phyloP scores from a whole-genome alignment of 1,284 basidiomycete species.

The Coniferiporia sulphurascens region DNA sequence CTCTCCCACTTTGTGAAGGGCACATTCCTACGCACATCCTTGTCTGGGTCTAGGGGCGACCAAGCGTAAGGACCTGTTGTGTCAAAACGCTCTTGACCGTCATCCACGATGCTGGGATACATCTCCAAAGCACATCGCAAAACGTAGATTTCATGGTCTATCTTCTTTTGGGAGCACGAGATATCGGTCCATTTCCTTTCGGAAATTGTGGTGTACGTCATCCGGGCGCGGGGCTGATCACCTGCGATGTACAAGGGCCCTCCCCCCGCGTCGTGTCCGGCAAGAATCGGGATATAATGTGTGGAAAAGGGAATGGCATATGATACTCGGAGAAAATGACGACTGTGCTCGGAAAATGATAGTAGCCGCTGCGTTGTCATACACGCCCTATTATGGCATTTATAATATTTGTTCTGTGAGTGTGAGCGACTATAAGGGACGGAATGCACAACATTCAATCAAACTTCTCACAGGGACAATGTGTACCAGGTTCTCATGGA shows the following conservation, averaged over 20 bases:
- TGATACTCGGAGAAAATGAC: not conserved
- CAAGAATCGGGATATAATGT: not conserved
- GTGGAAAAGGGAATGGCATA: not conserved
- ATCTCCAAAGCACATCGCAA: too few relatives aligned
- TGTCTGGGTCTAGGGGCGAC: not conserved
- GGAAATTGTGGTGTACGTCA: not conserved
- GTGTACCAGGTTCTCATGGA: not conserved
- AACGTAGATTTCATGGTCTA: not conserved
- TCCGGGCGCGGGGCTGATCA: not conserved
- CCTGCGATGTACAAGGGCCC: not conserved
- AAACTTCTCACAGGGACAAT: not conserved
- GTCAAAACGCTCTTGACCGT: not conserved
- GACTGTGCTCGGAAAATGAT: not conserved
- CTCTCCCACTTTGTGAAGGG: too few relatives aligned
- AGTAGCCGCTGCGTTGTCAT: not conserved
- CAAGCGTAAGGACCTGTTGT: not conserved
- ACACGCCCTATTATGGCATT: not conserved
- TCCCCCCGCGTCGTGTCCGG: not conserved
- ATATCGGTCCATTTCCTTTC: not conserved
- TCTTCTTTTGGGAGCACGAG: not conserved
- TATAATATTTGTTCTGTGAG: not conserved
- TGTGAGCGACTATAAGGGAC: not conserved
- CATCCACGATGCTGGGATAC: not conserved
- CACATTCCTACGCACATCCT: too few relatives aligned
- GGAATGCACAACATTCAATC: not conserved